A percentile compares a stretch with the other conserved stretches of the same genome.
phyloP scores from a whole-genome alignment of 345 rosid genomes.

The Microcos paniculata region DNA sequence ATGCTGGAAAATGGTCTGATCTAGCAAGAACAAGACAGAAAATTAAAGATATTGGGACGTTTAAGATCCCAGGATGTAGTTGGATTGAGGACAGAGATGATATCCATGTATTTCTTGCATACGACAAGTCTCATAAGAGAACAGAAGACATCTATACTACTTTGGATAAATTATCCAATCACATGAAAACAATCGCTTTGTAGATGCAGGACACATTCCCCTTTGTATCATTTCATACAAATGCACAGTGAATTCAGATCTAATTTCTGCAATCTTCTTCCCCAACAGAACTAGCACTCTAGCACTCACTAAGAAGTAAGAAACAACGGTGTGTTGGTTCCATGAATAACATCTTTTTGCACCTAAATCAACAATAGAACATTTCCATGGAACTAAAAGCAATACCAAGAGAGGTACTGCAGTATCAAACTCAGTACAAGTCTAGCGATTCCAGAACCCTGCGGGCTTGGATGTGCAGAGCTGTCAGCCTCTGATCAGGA shows the following conservation, averaged over 20 bases:
- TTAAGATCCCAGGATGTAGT: conserved; percentile 59
- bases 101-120: conserved; percentile 46
- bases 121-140: conserved; percentile 46
- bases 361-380: background rate
- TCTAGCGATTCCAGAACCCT: conserved; percentile 91
- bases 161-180: conserved; percentile 41
- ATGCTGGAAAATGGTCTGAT: conserved; percentile 50
- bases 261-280: background rate
- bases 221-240: background rate
- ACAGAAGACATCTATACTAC: conserved; percentile 36
- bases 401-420: background rate
- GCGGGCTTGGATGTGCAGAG: conserved; percentile 88
- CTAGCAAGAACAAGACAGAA: conserved; percentile 33
- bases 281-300: background rate
- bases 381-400: background rate
- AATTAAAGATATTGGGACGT: conserved; percentile 40
- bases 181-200: conserved; percentile 33
- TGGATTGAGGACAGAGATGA: conserved; percentile 42
- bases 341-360: background rate
- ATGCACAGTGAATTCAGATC: background rate
- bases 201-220: background rate
- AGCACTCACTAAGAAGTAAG: background rate
- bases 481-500: conserved; percentile 81
- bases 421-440: conserved; percentile 41
- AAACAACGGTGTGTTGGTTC: background rate